Evolutionary conservation across 768 basidiomycete genomes (phyloP), one percentile per base, ranked within the genome.

Genomic region (Leccinum fibrillosum): DNA sequence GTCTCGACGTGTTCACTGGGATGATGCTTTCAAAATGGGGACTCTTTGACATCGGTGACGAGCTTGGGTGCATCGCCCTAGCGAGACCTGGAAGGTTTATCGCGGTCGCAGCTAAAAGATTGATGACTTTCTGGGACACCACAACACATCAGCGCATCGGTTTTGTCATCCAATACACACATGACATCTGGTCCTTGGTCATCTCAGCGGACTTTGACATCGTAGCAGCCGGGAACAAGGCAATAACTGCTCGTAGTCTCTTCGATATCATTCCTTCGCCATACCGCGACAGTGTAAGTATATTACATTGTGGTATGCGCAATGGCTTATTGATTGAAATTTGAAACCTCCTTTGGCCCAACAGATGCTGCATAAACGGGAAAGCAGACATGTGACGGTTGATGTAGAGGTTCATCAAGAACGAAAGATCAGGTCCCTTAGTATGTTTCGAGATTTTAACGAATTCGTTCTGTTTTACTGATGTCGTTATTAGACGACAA

Each of bases 211-310:
- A 57, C 23, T 56, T 49, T 5, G 52, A 57, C 26, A 30, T 64
- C 5, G 51, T 45, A 15, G 21, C 53, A 2, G 25, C 21, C 4
- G 63, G 54, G 10, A 28, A 17, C 25, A 11, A 35, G 3, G 49
- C 17, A 28, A 56, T 64, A n/a, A 54, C 49, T n/a, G 11, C 62
- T 15, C 28, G 45, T 12, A 53, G 15, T 30, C 54, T 64, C 3
- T 21, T 1, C 1, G 52, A 55, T 11, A 19, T 56, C 11, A 15
- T 64, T 34, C 54, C 56, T 3, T 34, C 59, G 3, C 21, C 12
- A 6, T 62, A 62, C 52, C 26, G 19, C 13, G 23, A 37, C 13
- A 23, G 26, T 28, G 64, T 65, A 26, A 37, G 63, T 54, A 5
- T 19, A 3, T 2, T 17, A 39, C 35, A 17, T 42, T 42, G 3